phyloP scores from a whole-genome alignment of 2,329 filamentous ascomycete species.

The Stachybotrys echinatus region DNA sequence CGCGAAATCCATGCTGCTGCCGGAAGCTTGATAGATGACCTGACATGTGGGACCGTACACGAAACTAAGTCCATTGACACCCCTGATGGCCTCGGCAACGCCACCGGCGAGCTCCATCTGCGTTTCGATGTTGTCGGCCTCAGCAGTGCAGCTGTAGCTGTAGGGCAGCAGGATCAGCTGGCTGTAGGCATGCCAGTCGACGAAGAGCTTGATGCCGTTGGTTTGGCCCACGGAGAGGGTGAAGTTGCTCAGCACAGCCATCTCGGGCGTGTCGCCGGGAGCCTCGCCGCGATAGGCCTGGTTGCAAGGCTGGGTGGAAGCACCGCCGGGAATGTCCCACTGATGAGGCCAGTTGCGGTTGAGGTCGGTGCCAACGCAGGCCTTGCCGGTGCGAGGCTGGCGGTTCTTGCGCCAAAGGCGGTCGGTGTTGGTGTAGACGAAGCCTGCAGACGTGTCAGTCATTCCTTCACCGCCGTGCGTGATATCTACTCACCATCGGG shows the following conservation, averaged over 20 bases:
- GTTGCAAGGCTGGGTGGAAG: slow-evolving; percentile 39
- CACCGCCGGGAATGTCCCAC: slow-evolving; percentile 39
- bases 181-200: slow-evolving; percentile 56
- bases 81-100: slow-evolving; percentile 40
- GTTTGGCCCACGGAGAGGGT: slow-evolving; percentile 16
- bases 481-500: slow-evolving; percentile 30
- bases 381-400: slow-evolving; percentile 24
- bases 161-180: slow-evolving; percentile 49
- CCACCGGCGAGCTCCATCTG: slow-evolving; percentile 38
- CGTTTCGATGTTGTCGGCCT: slow-evolving; percentile 35
- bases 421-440: slow-evolving; percentile 48
- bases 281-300: slow-evolving; percentile 36
- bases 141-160: slow-evolving; percentile 47
- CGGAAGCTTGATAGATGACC: slow-evolving; percentile 50
- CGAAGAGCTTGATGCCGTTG: slow-evolving; percentile 49
- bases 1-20: slow-evolving; percentile 33
- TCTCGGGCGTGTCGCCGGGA: slow-evolving; percentile 41
- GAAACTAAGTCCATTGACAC: slow-evolving; percentile 26
- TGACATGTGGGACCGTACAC: slow-evolving; percentile 43
- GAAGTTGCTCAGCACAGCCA: slow-evolving; percentile 32
- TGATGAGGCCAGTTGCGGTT: slow-evolving; percentile 51
- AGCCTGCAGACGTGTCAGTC: slow-evolving; percentile 32
- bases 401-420: slow-evolving; percentile 55
- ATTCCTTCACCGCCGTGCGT: background rate
- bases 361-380: slow-evolving; percentile 42